phyloP scores from a whole-genome alignment of 805 yeast species.

The Candida multigemmis region DNA sequence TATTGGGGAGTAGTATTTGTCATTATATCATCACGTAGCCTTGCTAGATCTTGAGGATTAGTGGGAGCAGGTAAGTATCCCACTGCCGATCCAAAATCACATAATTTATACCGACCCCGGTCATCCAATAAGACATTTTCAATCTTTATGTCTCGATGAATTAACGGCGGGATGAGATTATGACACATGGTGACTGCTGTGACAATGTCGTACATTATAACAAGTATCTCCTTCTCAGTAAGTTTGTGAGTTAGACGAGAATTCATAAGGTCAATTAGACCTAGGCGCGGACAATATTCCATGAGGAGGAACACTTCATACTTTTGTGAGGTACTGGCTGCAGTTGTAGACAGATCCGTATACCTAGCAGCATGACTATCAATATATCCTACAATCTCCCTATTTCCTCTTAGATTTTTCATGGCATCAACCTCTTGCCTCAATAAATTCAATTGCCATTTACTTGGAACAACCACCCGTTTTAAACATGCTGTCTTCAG shows the following conservation, averaged over 20 bases:
- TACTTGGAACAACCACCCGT: slow-evolving; percentile 92
- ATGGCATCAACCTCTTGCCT: slow-evolving; percentile 97
- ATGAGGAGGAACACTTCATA: slow-evolving; percentile 73
- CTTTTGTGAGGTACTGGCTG: slow-evolving; percentile 28
- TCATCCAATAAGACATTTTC: slow-evolving; percentile 67
- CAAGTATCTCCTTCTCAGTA: slow-evolving; percentile 58
- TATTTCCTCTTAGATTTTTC: slow-evolving; percentile 76
- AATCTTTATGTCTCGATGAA: slow-evolving; percentile 76
- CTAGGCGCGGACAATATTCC: slow-evolving; percentile 73
- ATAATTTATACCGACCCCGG: slow-evolving; percentile 52
- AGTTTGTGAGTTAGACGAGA: slow-evolving; percentile 56
- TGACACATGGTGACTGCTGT: slow-evolving; percentile 77
- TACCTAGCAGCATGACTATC: slow-evolving; percentile 91
- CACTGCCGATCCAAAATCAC: slow-evolving; percentile 80
- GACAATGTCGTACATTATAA: slow-evolving; percentile 60
- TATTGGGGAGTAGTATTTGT: slow-evolving; percentile 82
- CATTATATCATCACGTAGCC: slow-evolving; percentile 59
- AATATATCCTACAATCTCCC: slow-evolving; percentile 78
- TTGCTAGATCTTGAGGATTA: slow-evolving; percentile 48
- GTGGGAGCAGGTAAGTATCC: slow-evolving; percentile 56
- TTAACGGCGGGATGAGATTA: slow-evolving; percentile 56
- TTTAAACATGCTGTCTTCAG: slow-evolving; percentile 69
- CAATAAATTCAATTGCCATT: slow-evolving; percentile 68
- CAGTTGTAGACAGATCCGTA: slow-evolving; percentile 6
- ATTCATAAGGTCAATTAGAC: slow-evolving; percentile 75